Conservation (phyloP, 768 basidiomycete genomes). For the Termitomyces sp. region DNA sequence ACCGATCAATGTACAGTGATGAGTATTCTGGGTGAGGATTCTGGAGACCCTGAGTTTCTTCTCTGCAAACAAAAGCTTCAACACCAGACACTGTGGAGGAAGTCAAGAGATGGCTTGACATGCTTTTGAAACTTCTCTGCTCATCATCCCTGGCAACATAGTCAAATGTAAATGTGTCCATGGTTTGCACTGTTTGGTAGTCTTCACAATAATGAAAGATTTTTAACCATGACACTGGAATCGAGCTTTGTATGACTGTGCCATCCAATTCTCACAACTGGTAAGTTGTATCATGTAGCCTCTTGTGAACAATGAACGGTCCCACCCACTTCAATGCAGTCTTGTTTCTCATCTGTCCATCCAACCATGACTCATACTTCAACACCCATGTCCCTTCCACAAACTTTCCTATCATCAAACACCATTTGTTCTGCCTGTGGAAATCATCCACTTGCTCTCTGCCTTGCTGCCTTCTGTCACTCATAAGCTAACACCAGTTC, state of each 20-base stretch:
- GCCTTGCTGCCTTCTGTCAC: background rate
- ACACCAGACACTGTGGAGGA: no score
- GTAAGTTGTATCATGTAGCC: background rate
- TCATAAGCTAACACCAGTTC: background rate
- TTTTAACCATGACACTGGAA: background rate
- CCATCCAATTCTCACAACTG: background rate
- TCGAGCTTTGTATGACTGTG: background rate
- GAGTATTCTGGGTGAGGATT: no score
- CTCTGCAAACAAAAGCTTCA: no score
- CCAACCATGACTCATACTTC: background rate
- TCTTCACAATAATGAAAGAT: background rate
- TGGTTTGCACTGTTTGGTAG: background rate
- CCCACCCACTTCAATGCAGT: background rate
- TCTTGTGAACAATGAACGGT: no score
- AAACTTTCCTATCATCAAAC: background rate
- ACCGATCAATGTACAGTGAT: no score
- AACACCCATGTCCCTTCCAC: background rate
- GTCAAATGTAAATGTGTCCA: no score
- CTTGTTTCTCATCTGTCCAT: background rate
- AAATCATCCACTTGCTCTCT: background rate
- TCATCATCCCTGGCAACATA: no score
- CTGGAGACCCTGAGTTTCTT: no score
- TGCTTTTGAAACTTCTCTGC: no score
- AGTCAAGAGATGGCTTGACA: no score
- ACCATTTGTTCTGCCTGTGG: background rate